phyloP scores from a whole-genome alignment of 768 basidiomycete species.

The Zangia roseola region DNA sequence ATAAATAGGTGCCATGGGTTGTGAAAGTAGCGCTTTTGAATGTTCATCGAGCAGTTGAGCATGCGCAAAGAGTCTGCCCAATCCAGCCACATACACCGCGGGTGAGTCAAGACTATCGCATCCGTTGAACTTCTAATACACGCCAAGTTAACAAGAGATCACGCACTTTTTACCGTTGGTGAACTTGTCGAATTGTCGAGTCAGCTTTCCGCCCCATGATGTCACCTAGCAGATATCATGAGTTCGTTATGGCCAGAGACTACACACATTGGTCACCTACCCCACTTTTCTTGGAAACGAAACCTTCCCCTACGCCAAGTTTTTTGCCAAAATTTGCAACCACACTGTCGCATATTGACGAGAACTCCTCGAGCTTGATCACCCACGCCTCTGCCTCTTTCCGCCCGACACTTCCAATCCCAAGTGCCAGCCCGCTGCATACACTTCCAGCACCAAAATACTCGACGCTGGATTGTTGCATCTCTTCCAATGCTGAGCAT shows the following conservation, averaged over 20 bases:
- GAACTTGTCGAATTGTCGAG: conserved; percentile 76
- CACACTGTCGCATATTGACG: conserved; percentile 72
- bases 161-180: conserved; percentile 88
- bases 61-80: conserved; percentile 69
- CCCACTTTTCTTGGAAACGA: conserved; percentile 76
- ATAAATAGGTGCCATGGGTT: conserved; percentile 71
- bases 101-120: conserved; percentile 79
- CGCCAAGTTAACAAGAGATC: conserved; percentile 5
- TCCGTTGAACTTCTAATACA: conserved; percentile 11
- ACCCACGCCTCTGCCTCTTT: conserved; percentile 82
- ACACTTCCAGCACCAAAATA: conserved; percentile 79
- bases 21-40: conserved; percentile 65
- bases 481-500: conserved; percentile 74
- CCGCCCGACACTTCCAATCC: conserved; percentile 72
- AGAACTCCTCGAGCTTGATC: conserved; percentile 77
- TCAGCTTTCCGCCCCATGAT: conserved; percentile 72
- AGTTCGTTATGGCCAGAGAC: conserved; percentile 5
- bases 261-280: conserved; percentile 34
- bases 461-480: conserved; percentile 68
- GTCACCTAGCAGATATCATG: conserved; percentile 39
- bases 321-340: conserved; percentile 85
- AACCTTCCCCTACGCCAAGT: conserved; percentile 84
- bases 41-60: conserved; percentile 87
- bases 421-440: conserved; percentile 68
- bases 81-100: conserved; percentile 73